These are phyloP conservation scores for Ensete ventricosum DNA, from an alignment of 176 grass and related monocot species.

Conservation along the genomic window DNA sequence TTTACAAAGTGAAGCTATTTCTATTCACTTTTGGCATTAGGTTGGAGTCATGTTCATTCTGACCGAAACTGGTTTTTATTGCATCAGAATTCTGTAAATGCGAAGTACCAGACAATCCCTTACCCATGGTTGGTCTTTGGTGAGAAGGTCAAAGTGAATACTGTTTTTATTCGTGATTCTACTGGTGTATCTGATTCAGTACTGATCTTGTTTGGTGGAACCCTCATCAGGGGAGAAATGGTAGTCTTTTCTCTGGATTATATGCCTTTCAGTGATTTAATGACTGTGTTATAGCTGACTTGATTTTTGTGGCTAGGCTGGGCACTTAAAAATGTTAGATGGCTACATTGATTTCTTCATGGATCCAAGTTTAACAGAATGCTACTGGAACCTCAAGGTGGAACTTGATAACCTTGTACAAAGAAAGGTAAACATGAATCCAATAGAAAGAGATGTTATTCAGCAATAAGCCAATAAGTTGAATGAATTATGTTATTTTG, in stretches of 20 bases:
- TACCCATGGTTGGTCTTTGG: constrained; percentile 94
- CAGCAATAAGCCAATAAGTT: no score
- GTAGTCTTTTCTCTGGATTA: constrained; percentile 27
- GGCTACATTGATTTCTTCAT: constrained; percentile 97
- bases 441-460: background rate
- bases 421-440: constrained; percentile 44
- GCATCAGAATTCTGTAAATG: constrained; percentile 80
- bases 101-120: constrained; percentile 85
- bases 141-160: constrained; percentile 93
- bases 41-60: background rate
- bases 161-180: constrained; percentile 88
- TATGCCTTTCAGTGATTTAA: constrained; percentile 11
- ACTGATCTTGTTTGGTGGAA: constrained; percentile 81
- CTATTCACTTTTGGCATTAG: no score
- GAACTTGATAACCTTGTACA: constrained; percentile 87
- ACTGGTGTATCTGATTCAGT: constrained; percentile 85
- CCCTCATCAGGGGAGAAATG: constrained; percentile 55
- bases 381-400: constrained; percentile 79
- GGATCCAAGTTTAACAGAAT: constrained; percentile 82
- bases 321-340: constrained; percentile 95
- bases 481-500: no score
- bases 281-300: constrained; percentile 6
- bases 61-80: constrained; percentile 19
- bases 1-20: no score
- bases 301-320: constrained; percentile 39